phyloP scores from a whole-genome alignment of 1,284 basidiomycete species.

The Ustilago xerochloae region DNA sequence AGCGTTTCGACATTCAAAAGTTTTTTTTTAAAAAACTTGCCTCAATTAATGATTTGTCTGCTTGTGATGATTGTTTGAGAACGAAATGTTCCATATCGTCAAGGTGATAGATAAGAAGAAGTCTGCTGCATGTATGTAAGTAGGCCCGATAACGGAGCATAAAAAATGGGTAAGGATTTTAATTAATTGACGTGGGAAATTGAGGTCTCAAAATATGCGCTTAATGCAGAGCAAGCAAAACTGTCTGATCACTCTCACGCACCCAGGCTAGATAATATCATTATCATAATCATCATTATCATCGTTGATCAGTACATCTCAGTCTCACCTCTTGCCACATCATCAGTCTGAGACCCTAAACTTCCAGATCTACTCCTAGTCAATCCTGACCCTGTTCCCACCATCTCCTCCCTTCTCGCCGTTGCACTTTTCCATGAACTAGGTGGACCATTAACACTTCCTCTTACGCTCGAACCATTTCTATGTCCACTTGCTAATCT shows the following conservation, averaged over 20 bases:
- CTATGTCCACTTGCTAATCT: constrained; percentile 25
- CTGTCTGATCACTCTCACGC: neutral
- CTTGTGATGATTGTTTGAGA: too few species aligned
- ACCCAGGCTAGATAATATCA: neutral
- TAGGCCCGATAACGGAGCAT: neutral
- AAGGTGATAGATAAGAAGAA: too few species aligned
- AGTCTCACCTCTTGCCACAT: neutral
- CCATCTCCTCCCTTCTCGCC: neutral
- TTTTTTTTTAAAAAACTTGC: neutral
- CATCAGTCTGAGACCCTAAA: constrained; percentile 10
- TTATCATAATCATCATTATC: neutral
- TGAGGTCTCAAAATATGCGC: too few species aligned
- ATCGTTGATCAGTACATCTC: constrained; percentile 4
- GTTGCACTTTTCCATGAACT: constrained; percentile 35
- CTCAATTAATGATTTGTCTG: too few species aligned
- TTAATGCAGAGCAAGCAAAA: too few species aligned
- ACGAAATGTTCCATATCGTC: too few species aligned
- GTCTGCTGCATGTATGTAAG: neutral
- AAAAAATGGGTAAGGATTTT: too few species aligned
- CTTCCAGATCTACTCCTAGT: constrained; percentile 89
- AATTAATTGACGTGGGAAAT: too few species aligned
- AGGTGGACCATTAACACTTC: constrained; percentile 37
- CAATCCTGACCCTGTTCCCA: neutral
- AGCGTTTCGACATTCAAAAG: too few species aligned
- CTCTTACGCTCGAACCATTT: constrained; percentile 14